Conservation (phyloP, 805 yeast genomes). For the Kuraishia borneana region DNA sequence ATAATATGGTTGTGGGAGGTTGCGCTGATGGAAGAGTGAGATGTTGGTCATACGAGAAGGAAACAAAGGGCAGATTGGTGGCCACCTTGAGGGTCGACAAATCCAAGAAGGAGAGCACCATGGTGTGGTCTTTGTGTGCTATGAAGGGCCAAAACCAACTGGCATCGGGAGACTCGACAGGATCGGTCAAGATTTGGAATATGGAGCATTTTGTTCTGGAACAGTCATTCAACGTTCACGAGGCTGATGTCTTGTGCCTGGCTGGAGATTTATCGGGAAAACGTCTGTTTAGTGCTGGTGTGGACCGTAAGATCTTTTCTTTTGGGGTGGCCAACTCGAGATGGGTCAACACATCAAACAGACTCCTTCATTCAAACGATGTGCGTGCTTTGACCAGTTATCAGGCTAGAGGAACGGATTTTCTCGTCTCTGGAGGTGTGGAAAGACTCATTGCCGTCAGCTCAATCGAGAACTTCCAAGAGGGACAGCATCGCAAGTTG, state of each 20-base stretch:
- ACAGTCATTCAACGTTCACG: conserved; percentile 78
- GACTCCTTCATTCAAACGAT: conserved; percentile 81
- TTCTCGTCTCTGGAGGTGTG: conserved; percentile 76
- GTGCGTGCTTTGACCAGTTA: conserved; percentile 64
- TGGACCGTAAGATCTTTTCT: conserved; percentile 82
- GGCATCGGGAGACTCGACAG: conserved; percentile 96
- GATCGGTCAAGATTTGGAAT: conserved; percentile 91
- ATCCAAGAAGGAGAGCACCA: conserved; percentile 71
- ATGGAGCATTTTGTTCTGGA: conserved; percentile 59
- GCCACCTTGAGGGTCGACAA: conserved; percentile 90
- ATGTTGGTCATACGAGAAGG: conserved; percentile 51
- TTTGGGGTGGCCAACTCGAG: conserved; percentile 40
- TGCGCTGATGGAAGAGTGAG: conserved; percentile 92
- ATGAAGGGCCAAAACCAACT: conserved; percentile 58
- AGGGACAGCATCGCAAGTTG: conserved; percentile 62
- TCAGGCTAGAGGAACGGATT: conserved; percentile 56
- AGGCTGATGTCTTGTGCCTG: conserved; percentile 80
- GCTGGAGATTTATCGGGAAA: conserved; percentile 49
- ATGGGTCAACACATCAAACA: conserved; percentile 71
- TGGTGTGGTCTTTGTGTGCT: conserved; percentile 79
- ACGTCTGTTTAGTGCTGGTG: conserved; percentile 77
- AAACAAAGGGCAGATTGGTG: conserved; percentile 49
- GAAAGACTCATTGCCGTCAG: conserved; percentile 61
- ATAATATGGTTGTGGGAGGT: conserved; percentile 71
- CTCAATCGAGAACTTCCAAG: conserved; percentile 55